Base-by-base conservation (phyloP, 306 rosid genomes). In the Pyrus bretschneideri region DNA sequence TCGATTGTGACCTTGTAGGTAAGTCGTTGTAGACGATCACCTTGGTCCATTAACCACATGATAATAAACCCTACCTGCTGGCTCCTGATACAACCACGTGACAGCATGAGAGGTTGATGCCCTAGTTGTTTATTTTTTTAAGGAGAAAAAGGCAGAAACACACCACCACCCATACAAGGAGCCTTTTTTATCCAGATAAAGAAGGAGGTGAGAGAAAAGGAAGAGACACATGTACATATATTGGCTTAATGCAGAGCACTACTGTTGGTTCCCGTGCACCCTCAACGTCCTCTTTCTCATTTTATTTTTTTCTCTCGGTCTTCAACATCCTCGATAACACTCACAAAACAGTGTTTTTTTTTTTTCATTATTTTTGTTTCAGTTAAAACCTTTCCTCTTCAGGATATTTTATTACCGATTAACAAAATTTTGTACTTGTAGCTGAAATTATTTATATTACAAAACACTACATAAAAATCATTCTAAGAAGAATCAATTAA, bases 11-110 rank as follows among this genome's bases (percentile, higher is more conserved):
- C 55, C 55, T 51, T 51, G 55, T 17, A 51, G 8, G 6, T 5
- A 51, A 15, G 55, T 5, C 18, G 55, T 51, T 1, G 55, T 15
- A 40, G 76, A 76, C 84, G 83, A 69, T 84, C 85, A 84, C 58
- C 58, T 27, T 81, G 84, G 83, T 60, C 74, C 85, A 83, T 69
- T 78, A 38, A 27, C 59, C 84, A 81, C 86, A 67, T 46, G 72
- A 81, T 84, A 51, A 15, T 52, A 25, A 59, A 74, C 84, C 81
- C 80, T 27, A 46, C 79, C 64, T 44, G 78, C 78, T 84, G 85
- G 80, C 38, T 61, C 25, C 74, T 84, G 86, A 74, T 73, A 84
- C 78, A 75, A 69, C 74, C 97, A 90, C 91, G 96, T 92, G 97
- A 88, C 70, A 38, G 79, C 93, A 87, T 71, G 89, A 78, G 87